Evolutionary conservation across 1,139 yeast genomes (phyloP), one percentile per base, ranked within the genome.

Genomic region (Entelexis paramagnoliae): DNA sequence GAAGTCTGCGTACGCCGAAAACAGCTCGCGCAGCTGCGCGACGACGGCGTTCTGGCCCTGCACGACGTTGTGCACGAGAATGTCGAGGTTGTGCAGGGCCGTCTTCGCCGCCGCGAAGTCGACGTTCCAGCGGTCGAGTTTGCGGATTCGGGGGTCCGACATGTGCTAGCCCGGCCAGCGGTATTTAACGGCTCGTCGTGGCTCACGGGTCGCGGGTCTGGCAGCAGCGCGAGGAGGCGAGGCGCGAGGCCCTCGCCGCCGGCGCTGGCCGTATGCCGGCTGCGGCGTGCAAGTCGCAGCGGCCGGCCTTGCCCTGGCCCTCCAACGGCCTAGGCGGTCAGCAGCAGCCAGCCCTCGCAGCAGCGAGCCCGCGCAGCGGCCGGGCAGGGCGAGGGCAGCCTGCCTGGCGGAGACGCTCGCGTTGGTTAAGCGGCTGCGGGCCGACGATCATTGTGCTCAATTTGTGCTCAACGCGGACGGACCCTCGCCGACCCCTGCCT

Each of bases 71-170:
- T 49, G 30, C n/a, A 49, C 42, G 9, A 54, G 50, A 3, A 47
- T 17, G 22, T 53, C 55, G 2, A 55, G 35, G 39, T 50, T 49
- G 29, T 30, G 33, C n/a, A 55, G 49, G 4, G 54, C 58, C 16
- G 44, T 46, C 35, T 52, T 55, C 7, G 58, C 58, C 44, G 50
- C 54, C 3, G 48, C 34, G 39, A 56, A 55, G 41, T 55, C 58
- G 4, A 30, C 29, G 11, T 46, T 43, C 58, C 58, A 55, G 13
- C 49, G 43, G 28, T 49, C 50, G 22, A 55, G 19, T 16, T 50
- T 35, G 17, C 26, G 24, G 6, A 29, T 16, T 8, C 32, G 20
- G 11, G 28, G 39, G 16, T 46, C 51, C 7, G 53, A 44, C 53
- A 50, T 50, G 6, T 7, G 28, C 8, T 11, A 26, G 28, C 10